phyloP scores from a whole-genome alignment of 805 yeast genomes.

The Candida adriatica region DNA sequence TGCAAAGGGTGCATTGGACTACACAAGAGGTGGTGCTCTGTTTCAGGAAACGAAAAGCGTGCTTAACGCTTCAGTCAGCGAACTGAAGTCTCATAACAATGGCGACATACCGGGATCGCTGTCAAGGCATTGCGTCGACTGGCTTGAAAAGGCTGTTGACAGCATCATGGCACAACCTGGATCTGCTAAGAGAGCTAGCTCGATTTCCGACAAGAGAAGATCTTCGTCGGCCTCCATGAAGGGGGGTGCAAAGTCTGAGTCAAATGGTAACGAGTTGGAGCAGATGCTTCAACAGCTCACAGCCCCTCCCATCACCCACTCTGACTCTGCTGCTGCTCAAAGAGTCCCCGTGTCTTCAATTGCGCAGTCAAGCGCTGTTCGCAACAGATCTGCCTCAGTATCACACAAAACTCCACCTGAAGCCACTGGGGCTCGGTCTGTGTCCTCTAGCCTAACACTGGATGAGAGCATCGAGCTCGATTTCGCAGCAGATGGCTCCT shows the following conservation, averaged over 20 bases:
- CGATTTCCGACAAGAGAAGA: conserved; percentile 10
- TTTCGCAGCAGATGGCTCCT: conserved; percentile 77
- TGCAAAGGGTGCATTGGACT: conserved; percentile 74
- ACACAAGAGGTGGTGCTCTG: conserved; percentile 75
- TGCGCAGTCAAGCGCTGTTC: conserved; percentile 1
- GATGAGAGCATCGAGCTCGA: conserved; percentile 33
- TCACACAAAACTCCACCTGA: conserved; percentile 11
- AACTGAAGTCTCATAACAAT: conserved; percentile 34
- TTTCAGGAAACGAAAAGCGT: conserved; percentile 61
- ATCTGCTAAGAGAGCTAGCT: conserved; percentile 7
- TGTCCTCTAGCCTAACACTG: conserved; percentile 6
- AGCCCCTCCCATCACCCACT: conserved; percentile 20
- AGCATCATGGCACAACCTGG: conserved; percentile 37
- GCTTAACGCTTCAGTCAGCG: conserved; percentile 42
- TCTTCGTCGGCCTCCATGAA: conserved; percentile 6
- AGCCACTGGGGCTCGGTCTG: conserved; percentile 5
- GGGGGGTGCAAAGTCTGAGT: conserved; percentile 4
- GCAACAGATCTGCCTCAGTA: conserved; percentile 10
- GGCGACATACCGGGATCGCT: conserved; percentile 55
- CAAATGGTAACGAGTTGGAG: conserved; percentile 13
- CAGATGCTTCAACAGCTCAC: conserved; percentile 24
- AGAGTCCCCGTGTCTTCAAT: conserved; percentile 5
- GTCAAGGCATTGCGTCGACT: conserved; percentile 46
- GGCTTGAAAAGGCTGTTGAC: conserved; percentile 54
- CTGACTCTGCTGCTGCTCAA: conserved; percentile 8